phyloP scores from a whole-genome alignment of 2,329 filamentous ascomycete species.

The Cryphonectria nitschkei region DNA sequence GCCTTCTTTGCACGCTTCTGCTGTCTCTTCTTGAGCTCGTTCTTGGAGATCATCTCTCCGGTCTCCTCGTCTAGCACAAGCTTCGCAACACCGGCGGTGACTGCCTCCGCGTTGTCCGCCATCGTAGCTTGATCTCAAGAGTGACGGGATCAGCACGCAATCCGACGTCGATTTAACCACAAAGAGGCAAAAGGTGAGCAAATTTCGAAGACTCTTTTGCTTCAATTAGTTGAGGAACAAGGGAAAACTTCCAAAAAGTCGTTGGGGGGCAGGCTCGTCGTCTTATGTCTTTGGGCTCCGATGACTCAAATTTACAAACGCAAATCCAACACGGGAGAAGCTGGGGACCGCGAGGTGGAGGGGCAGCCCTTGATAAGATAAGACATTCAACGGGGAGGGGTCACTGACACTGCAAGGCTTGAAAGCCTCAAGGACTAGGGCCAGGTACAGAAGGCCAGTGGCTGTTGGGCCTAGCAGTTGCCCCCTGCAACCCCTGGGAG shows the following conservation, averaged over 20 bases:
- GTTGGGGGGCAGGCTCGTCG: background rate
- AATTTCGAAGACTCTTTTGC: background rate
- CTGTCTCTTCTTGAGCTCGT: conserved; percentile 45
- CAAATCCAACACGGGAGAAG: conserved; percentile 12
- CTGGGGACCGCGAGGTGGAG: conserved; percentile 7
- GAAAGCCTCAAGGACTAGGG: conserved; percentile 7
- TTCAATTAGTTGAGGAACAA: background rate
- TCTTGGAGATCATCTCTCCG: conserved; percentile 47
- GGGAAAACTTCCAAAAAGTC: background rate
- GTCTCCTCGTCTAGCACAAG: conserved; percentile 47
- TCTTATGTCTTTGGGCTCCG: conserved; percentile 4
- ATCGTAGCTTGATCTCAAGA: conserved; percentile 30
- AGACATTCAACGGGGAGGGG: background rate
- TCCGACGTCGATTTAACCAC: conserved; percentile 3
- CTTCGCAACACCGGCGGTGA: conserved; percentile 38
- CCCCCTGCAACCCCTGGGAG: conserved; percentile 17
- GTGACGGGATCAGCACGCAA: background rate
- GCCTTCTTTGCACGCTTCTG: conserved; percentile 39
- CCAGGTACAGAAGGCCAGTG: background rate
- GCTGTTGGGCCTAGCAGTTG: background rate
- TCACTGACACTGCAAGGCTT: background rate
- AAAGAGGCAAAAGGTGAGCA: background rate
- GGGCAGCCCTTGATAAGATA: conserved; percentile 28
- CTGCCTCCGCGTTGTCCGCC: conserved; percentile 41
- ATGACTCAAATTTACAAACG: conserved; percentile 28